A percentile compares a stretch with the other conserved stretches of the same genome.
phyloP scores from a whole-genome alignment of 495 filamentous ascomycete species.

The Ascobolus immersus region DNA sequence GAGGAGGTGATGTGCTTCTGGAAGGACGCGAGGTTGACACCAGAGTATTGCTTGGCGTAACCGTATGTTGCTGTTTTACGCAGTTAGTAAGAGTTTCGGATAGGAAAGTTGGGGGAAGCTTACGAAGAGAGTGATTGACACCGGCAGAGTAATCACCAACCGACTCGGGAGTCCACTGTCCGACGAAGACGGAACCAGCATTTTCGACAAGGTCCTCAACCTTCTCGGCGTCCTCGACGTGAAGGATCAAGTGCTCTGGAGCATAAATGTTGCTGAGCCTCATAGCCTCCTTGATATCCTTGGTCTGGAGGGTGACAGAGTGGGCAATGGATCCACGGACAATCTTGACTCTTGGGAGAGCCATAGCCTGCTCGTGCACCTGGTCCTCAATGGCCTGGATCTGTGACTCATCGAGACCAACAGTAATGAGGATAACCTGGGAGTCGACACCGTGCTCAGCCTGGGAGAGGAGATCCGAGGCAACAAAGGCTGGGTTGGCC shows the following conservation, averaged over 20 bases:
- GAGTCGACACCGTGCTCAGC: constrained; percentile 91
- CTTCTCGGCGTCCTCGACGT: constrained; percentile 45
- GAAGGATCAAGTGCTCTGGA: constrained; percentile 91
- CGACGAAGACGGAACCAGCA: constrained; percentile 85
- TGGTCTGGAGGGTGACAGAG: constrained; percentile 67
- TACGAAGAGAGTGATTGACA: constrained; percentile 90
- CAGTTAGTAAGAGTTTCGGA: constrained; percentile 9
- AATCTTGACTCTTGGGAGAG: constrained; percentile 71
- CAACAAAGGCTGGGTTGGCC: constrained; percentile 84
- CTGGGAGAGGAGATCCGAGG: constrained; percentile 78
- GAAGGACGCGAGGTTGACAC: constrained; percentile 84
- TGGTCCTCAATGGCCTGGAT: constrained; percentile 69
- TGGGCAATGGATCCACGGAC: constrained; percentile 77
- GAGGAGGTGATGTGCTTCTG: constrained; percentile 90
- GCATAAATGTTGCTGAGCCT: constrained; percentile 73
- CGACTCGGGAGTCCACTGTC: constrained; percentile 84
- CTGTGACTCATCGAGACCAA: constrained; percentile 45
- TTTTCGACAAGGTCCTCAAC: constrained; percentile 64
- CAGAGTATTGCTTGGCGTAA: constrained; percentile 92
- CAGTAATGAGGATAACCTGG: constrained; percentile 76
- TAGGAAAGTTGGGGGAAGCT: constrained; percentile 21
- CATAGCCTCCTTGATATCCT: constrained; percentile 62
- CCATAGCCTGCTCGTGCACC: constrained; percentile 67
- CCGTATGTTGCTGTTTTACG: constrained; percentile 77
- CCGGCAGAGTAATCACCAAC: constrained; percentile 95